These are phyloP conservation scores for Dryas drummondii DNA, from an alignment of 306 rosid genomes.

Conservation along the genomic window DNA sequence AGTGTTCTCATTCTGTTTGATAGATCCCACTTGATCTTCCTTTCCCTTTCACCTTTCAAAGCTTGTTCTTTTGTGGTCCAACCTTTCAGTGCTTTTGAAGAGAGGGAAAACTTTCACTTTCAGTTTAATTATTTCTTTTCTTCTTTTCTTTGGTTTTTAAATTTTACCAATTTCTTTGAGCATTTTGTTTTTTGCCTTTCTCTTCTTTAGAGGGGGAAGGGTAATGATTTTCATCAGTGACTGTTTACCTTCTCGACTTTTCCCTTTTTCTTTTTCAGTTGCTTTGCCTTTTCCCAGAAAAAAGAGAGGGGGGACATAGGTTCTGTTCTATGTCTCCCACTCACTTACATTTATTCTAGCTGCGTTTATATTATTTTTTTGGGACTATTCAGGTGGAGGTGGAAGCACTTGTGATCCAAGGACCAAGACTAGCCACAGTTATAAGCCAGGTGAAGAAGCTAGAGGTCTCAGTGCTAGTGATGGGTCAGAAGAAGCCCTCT, in stretches of 20 bases:
- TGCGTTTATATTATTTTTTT: slow-evolving; percentile 8
- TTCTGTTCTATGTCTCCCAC: background rate
- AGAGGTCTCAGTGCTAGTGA: slow-evolving; percentile 81
- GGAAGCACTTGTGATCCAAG: slow-evolving; percentile 85
- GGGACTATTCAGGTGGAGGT: slow-evolving; percentile 66
- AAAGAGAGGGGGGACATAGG: background rate
- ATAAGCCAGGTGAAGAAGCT: slow-evolving; percentile 91
- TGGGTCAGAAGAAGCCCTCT: slow-evolving; percentile 85
- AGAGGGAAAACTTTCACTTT: slow-evolving; percentile 2
- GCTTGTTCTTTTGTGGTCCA: background rate
- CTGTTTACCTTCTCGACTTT: slow-evolving; percentile 14
- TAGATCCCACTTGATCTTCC: slow-evolving; percentile 38
- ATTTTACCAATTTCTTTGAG: background rate
- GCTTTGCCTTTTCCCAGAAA: slow-evolving; percentile 28
- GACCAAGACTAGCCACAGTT: slow-evolving; percentile 74
- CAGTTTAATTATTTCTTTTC: background rate
- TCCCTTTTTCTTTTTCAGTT: slow-evolving; percentile 33
- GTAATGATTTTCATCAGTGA: slow-evolving; percentile 27
- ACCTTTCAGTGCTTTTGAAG: slow-evolving; percentile 14
- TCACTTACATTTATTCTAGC: background rate
- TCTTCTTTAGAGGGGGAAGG: slow-evolving; percentile 37
- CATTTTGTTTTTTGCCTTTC: slow-evolving; percentile 5
- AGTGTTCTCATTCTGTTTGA: slow-evolving; percentile 14
- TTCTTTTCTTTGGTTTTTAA: background rate
- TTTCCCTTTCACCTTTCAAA: background rate